Base-by-base conservation (phyloP, 345 rosid genomes). In the Murraya paniculata region DNA sequence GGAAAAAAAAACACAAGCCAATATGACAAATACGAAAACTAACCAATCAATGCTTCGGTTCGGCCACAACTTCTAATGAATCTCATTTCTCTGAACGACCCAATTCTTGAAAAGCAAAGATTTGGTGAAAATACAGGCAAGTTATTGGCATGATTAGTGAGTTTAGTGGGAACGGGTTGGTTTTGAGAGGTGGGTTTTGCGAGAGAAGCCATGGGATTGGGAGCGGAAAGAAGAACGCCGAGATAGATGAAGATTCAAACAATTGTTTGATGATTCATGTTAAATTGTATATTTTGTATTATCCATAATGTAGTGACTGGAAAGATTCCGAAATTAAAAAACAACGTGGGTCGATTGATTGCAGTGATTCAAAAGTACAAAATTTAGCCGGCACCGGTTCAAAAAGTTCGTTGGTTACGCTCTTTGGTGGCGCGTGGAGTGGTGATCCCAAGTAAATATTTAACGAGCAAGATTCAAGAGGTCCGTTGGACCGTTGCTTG, bases 151-250 rank as follows among this genome's bases (percentile, higher is more conserved):
- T 55, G 78, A 31, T 41, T n/a, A 66, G 79, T 35, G 73, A 74
- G 30, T 25, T 64, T 75, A 7, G 83, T 24, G 74, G 81, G 78
- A 16, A 74, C 0, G 72, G 2, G 48, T 8, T 25, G 75, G 80
- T 62, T 71, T 60, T 76, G 78, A 7, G 78, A 73, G 67, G 27
- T 22, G 75, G 84, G 79, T 16, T 75, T 71, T 11, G 77, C 76
- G 31, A 48, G 73, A 64, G 90, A 79, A 14, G 82, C 82, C 93
- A 90, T 88, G 81, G 72, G 57, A 53, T 53, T 1, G 5, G 18
- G 50, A 25, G 16, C 7, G 28, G 58, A 48, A 41, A 45, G 45
- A 14, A 31, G 39, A 19, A 31, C 14, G 19, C 39, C n/a, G n/a
- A 39, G 9, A 31, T n/a, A 24, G 21, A 41, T 19, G 41, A 4